Base-by-base conservation (phyloP, 2,329 filamentous ascomycete genomes). In the Microsporum canis region DNA sequence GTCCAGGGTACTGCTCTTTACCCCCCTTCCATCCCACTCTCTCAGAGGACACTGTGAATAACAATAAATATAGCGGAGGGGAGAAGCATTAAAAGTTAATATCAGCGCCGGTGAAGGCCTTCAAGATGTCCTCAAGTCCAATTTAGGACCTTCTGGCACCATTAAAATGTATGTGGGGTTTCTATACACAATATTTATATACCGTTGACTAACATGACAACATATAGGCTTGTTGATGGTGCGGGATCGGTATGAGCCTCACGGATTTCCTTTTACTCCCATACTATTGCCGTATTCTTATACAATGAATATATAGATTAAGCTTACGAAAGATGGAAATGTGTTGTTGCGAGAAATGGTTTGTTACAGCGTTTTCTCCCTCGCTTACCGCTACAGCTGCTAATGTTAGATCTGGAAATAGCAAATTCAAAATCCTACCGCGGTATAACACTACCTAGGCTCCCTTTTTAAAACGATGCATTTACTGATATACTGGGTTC, bases 381-480 rank as follows among this genome's bases (percentile, higher is more conserved):
- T 58, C 56, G 59, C 29, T 33, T 39, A 58, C 31, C 14, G 5
- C n/a, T 57, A 39, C 27, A 43, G 14, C 23, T 57, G 38, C 55
- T 57, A 57, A 57, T 33, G 23, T 6, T 29, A 10, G 12, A 17
- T 57, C 33, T 58, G 45, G 14, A 29, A 12, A 41, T 64, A 82
- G 79, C 91, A 97, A 85, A 97, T 97, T 73, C 92, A 96, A 79
- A 97, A 97, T 76, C 94, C 94, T 33, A 99, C 94, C 39, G 94
- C 94, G 66, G 94, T 94, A 23, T 23, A 78, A 72, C 76, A 49
- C 23, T 33, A 27, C 31, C 8, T 49, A 17, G 7, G 17, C 17
- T 29, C 4, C 63, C 61, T 58, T 55, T 51, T 59, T 66, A 36
- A 61, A 34, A 53, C 57, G 41, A 33, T 29, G 17, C 29, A 47